These are phyloP conservation scores for Tympanopsis confertula DNA, from an alignment of 2,329 filamentous ascomycete genomes.

Conservation along the genomic window DNA sequence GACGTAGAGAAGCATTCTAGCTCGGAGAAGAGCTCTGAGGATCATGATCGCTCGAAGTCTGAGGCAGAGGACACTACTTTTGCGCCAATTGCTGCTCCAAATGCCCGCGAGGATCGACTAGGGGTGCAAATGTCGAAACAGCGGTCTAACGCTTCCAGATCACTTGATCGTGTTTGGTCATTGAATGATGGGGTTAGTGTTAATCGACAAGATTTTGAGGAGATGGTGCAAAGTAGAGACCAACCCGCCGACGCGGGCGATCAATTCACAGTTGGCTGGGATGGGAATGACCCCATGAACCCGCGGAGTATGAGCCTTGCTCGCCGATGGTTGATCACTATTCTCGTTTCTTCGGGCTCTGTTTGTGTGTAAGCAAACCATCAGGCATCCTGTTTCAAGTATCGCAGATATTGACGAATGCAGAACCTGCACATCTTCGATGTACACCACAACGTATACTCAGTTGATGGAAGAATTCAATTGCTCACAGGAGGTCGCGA, in stretches of 20 bases:
- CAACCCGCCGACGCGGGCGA: constrained; percentile 18
- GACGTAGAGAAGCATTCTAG: too few relatives aligned
- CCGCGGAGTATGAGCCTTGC: constrained; percentile 55
- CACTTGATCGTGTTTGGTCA: background rate
- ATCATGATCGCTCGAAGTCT: too few relatives aligned
- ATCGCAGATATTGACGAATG: constrained; percentile 5
- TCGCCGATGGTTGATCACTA: constrained; percentile 71
- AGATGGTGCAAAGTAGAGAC: constrained; percentile 8
- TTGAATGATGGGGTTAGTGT: constrained; percentile 15
- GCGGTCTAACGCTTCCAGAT: background rate
- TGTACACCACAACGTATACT: constrained; percentile 73
- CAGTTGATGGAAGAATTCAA: constrained; percentile 69
- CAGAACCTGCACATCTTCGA: constrained; percentile 74
- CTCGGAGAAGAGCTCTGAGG: too few relatives aligned
- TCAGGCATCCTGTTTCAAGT: constrained; percentile 4
- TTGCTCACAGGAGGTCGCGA: constrained; percentile 60
- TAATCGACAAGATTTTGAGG: constrained; percentile 7
- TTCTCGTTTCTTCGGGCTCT: constrained; percentile 62
- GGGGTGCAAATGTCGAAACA: constrained; percentile 4
- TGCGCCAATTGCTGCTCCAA: background rate
- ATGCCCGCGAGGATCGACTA: constrained; percentile 11
- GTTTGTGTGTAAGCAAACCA: constrained; percentile 66
- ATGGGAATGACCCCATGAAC: constrained; percentile 62
- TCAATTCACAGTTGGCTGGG: constrained; percentile 63
- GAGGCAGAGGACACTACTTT: constrained; percentile 1